These are phyloP conservation scores for Calocybe cyanea DNA, from an alignment of 768 basidiomycete species.

Conservation along the genomic window DNA sequence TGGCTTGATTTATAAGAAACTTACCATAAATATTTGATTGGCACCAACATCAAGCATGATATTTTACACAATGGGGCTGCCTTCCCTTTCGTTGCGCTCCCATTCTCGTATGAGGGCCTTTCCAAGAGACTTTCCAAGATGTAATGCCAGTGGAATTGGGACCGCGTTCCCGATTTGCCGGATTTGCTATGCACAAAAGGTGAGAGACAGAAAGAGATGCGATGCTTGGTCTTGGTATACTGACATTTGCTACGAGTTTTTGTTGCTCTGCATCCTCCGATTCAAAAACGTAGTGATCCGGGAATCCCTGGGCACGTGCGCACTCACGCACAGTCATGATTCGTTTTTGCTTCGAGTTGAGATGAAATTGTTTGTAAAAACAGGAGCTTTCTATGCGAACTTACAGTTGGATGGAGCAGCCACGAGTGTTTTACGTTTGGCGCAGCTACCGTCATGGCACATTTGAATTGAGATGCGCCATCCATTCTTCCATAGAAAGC, in stretches of 20 bases:
- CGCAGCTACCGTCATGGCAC: constrained; percentile 53
- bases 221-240: constrained; percentile 18
- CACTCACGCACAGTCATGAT: constrained; percentile 63
- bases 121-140: constrained; percentile 50
- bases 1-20: too few species aligned
- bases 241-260: constrained; percentile 48
- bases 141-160: constrained; percentile 63
- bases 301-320: constrained; percentile 77
- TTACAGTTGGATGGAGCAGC: constrained; percentile 40
- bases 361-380: not conserved
- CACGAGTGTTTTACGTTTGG: constrained; percentile 49
- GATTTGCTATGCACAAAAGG: constrained; percentile 58
- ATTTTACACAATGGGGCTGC: constrained; percentile 39
- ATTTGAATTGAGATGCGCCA: constrained; percentile 50
- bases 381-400: constrained; percentile 3
- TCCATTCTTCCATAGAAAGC: constrained; percentile 58
- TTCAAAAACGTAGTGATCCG: constrained; percentile 62
- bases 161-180: constrained; percentile 81
- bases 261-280: constrained; percentile 36
- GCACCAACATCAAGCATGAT: too few species aligned
- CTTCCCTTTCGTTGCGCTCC: constrained; percentile 39
- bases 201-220: not conserved
- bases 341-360: constrained; percentile 59
- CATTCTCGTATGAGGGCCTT: constrained; percentile 43
- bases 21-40: too few species aligned